Evolutionary conservation across 2,329 filamentous ascomycete genomes (phyloP), one percentile per base, ranked within the genome.

Genomic region (Coleophoma eucalyptorum): DNA sequence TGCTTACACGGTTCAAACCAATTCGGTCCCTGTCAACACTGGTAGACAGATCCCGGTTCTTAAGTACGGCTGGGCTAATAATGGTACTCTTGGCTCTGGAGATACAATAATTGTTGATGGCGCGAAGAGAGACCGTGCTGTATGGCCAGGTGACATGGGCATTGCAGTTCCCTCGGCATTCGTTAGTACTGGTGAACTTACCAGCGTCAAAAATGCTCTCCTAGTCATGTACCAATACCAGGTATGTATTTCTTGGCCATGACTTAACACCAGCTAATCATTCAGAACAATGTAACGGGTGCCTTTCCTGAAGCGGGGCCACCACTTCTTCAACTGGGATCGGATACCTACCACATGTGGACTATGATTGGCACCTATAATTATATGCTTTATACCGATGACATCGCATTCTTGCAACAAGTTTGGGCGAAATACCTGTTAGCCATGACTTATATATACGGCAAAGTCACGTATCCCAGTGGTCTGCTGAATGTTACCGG

Each of bases 121-220:
- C n/a, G 77, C 78, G 1, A 82, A 82, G 59, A 70, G 79, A 32
- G 79, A 82, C 55, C 71, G 77, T 5, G 65, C 79, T 26, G 75
- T 83, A 3, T 84, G 79, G 78, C 76, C 79, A 10, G 80, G 80
- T 1, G 80, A 84, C 56, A 80, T 83, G 73, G 72, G 72, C 7
- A 78, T 80, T 50, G 75, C 77, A 6, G 69, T 78, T 0, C 77
- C 78, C 3, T 70, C 67, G 13, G 70, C 79, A 5, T 72, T 76
- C 11, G 73, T 80, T 4, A 77, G 75, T 5, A 80, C 77, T 0
- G 72, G 73, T 20, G 76, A 80, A 56, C 64, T 81, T 46, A 65
- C 72, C 12, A 70, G 72, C 31, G 66, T 79, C n/a, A 67, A 71
- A 16, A 77, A 77, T 49, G 74, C 74, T 0, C 54, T 81, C 3